phyloP scores from a whole-genome alignment of 2,329 filamentous ascomycete genomes.

The Diaporthe velutina region DNA sequence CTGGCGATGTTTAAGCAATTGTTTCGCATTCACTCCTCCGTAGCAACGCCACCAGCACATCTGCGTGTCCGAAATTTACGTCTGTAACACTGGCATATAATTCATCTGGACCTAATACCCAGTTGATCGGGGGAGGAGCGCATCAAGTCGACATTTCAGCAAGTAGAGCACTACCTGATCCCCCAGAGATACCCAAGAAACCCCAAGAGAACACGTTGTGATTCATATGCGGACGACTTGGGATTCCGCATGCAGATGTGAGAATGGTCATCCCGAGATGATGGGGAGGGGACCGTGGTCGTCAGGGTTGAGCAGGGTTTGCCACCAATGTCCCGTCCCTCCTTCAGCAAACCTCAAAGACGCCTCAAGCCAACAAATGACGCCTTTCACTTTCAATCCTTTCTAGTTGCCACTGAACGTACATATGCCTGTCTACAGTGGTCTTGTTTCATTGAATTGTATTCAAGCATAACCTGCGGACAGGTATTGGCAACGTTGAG shows the following conservation, averaged over 20 bases:
- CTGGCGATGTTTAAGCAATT: background rate
- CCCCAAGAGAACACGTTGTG: background rate
- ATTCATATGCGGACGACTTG: background rate
- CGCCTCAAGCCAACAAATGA: background rate
- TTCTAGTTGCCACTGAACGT: background rate
- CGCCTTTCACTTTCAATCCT: background rate
- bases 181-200: background rate
- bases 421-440: background rate
- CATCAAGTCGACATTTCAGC: background rate
- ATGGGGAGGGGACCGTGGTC: background rate
- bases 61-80: background rate
- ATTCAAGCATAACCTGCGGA: background rate
- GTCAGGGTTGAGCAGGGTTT: constrained; percentile 15
- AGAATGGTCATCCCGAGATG: background rate
- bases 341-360: background rate
- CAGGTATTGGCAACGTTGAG: background rate
- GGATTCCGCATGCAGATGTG: background rate
- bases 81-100: background rate
- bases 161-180: background rate
- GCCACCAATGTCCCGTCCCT: background rate
- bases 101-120: background rate
- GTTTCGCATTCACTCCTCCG: no score
- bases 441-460: background rate
- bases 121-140: background rate
- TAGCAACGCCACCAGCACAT: no score